A percentile compares a stretch with the other conserved stretches of the same genome.
phyloP scores from a whole-genome alignment of 805 yeast species.

The Hanseniaspora osmophila region DNA sequence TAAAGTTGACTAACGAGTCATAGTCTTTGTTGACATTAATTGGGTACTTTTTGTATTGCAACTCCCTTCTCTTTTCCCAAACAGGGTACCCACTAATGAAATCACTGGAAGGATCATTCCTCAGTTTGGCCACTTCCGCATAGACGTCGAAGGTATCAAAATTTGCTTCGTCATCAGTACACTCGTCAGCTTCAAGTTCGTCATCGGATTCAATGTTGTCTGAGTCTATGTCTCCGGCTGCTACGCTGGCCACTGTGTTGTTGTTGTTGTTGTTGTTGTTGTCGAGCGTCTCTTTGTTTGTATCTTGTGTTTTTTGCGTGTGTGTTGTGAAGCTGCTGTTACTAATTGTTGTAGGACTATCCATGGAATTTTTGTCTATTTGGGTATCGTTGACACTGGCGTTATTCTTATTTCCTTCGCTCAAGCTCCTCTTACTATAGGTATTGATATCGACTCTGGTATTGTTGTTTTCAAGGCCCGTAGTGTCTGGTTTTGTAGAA shows the following conservation, averaged over 20 bases:
- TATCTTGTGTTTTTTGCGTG: too few species aligned
- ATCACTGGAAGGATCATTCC: conserved; percentile 19
- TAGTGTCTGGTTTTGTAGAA: too few species aligned
- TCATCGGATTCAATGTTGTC: background rate
- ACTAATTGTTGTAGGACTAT: too few species aligned
- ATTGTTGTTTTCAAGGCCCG: background rate
- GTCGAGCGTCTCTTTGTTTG: background rate
- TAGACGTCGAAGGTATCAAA: conserved; percentile 22
- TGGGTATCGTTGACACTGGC: background rate
- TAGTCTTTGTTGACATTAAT: conserved; percentile 11
- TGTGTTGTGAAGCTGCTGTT: too few species aligned
- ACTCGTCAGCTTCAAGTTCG: conserved; percentile 2
- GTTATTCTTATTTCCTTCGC: too few species aligned
- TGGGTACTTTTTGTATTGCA: conserved; percentile 42
- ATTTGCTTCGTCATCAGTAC: conserved; percentile 9
- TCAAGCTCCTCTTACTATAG: too few species aligned
- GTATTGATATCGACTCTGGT: too few species aligned
- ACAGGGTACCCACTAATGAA: conserved; percentile 41
- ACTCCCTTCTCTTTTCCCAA: conserved; percentile 56
- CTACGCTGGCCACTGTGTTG: background rate
- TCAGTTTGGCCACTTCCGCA: conserved; percentile 19
- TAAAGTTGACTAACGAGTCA: conserved; percentile 4
- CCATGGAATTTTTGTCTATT: background rate
- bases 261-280: background rate
- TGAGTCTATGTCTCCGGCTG: background rate